Conservation (phyloP, 2,329 filamentous ascomycete genomes). For the Paecilomyces sp. region DNA sequence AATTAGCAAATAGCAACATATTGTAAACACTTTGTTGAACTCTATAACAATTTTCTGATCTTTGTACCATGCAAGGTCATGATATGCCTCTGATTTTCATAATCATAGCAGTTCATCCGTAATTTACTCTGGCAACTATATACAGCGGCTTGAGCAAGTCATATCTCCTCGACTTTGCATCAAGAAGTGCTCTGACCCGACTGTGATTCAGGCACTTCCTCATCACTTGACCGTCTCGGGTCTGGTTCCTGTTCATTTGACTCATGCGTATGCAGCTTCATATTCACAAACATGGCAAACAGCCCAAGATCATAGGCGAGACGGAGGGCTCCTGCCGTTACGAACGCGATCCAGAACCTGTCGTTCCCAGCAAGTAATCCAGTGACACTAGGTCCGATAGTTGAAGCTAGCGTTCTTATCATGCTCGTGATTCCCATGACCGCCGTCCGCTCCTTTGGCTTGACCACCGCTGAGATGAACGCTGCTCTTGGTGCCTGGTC, state of each 20-base stretch:
- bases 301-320: background rate
- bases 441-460: background rate
- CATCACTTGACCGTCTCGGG: background rate
- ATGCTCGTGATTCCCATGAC: background rate
- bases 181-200: background rate
- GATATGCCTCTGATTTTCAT: too few relatives aligned
- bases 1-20: too few relatives aligned
- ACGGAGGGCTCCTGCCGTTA: background rate
- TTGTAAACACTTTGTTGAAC: too few relatives aligned
- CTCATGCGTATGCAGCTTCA: background rate
- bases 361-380: background rate
- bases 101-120: too few relatives aligned
- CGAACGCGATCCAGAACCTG: background rate
- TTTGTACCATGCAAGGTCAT: too few relatives aligned
- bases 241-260: background rate
- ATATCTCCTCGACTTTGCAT: background rate
- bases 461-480: background rate
- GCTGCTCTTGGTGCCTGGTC: background rate
- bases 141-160: too few relatives aligned
- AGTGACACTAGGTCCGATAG: background rate
- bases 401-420: background rate
- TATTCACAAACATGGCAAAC: background rate
- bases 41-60: too few relatives aligned
- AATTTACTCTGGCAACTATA: too few relatives aligned
- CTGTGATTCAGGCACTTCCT: background rate